Base-by-base conservation (phyloP, 257 asterid genomes). In the Plantago major region DNA sequence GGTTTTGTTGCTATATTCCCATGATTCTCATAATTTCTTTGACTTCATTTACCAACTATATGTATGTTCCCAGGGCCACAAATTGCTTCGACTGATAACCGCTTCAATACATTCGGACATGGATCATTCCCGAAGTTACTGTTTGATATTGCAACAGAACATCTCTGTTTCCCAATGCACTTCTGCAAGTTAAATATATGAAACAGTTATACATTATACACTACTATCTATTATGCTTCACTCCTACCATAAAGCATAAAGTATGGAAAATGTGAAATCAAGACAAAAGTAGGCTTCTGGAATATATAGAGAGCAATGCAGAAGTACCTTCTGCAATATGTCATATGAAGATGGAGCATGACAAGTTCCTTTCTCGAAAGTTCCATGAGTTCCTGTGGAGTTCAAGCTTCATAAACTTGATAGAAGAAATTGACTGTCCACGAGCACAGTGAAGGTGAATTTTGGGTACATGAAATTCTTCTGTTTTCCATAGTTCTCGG, bases 351-450 rank as follows among this genome's bases (percentile, higher is more conserved):
- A 22, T 6, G 91, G 71, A 67, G 99, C 86, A 71, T 92, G 95
- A 84, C 99, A 92, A 45, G 80, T 57, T 77, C 99, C 99, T 71
- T 76, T 80, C 84, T 78, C 83, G 83, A 92, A 92, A 58, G 65
- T 80, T 44, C 99, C 99, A 60, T 97, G 89, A 33, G 86, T 83
- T 54, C 99, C 0, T 69, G 64, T 57, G 97, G 86, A 67, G 95
- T 92, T 67, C 99, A 86, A 92, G 83, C 99, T n/a, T 92, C 2
- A 95, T 97, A 75, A 92, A 92, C 74, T 86, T 86, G 67, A 91
- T 86, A 26, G 95, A 74, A 57, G 96, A 73, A 61, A 91, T 91
- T 11, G 76, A 67, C 52, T 82, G 80, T 8, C 95, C 88, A 0
- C 73, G 77, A 22, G 79, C 78, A 66, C 97, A 86, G 5, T 38